Evolutionary conservation across 2,329 filamentous ascomycete species (phyloP).

Genomic region (Penicillium hesseltinei): DNA sequence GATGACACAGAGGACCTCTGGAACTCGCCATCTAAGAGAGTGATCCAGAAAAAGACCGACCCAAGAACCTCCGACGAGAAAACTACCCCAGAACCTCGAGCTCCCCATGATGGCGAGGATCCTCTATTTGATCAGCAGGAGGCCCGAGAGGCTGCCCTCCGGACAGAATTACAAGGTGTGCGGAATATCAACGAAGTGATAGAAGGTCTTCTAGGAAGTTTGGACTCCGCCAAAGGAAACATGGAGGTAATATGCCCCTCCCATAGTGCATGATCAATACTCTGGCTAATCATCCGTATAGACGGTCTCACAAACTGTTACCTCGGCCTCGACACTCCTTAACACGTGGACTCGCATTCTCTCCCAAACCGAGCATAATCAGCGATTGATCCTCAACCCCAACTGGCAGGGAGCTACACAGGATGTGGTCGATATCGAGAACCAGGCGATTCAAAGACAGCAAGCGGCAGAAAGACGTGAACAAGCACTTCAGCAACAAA

Average conservation of each 20-base stretch:
- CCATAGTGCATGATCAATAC: not conserved
- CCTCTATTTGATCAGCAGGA: slow-evolving; percentile 63
- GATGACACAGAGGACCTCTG: slow-evolving; percentile 58
- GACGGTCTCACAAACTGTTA: slow-evolving; percentile 83
- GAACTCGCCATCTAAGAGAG: slow-evolving; percentile 53
- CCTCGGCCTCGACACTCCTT: slow-evolving; percentile 81
- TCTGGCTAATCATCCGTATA: slow-evolving; percentile 31
- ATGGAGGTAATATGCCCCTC: slow-evolving; percentile 43
- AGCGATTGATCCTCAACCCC: slow-evolving; percentile 83
- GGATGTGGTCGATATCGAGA: slow-evolving; percentile 82
- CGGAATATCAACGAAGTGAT: slow-evolving; percentile 85
- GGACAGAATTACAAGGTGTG: slow-evolving; percentile 76
- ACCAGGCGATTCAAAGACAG: slow-evolving; percentile 69
- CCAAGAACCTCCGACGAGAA: slow-evolving; percentile 37
- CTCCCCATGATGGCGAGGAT: slow-evolving; percentile 46
- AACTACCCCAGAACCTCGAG: slow-evolving; percentile 28
- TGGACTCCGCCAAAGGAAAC: slow-evolving; percentile 49
- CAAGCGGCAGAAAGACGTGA: slow-evolving; percentile 75
- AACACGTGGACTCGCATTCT: slow-evolving; percentile 96
- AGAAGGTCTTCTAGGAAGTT: slow-evolving; percentile 55
- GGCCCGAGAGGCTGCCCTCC: slow-evolving; percentile 70
- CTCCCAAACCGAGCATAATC: slow-evolving; percentile 96
- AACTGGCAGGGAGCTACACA: slow-evolving; percentile 85
- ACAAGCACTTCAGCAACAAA: slow-evolving; percentile 73
- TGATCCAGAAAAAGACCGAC: slow-evolving; percentile 31